Conservation (phyloP, 1,284 basidiomycete genomes). For the Ceratobasidium sp. region DNA sequence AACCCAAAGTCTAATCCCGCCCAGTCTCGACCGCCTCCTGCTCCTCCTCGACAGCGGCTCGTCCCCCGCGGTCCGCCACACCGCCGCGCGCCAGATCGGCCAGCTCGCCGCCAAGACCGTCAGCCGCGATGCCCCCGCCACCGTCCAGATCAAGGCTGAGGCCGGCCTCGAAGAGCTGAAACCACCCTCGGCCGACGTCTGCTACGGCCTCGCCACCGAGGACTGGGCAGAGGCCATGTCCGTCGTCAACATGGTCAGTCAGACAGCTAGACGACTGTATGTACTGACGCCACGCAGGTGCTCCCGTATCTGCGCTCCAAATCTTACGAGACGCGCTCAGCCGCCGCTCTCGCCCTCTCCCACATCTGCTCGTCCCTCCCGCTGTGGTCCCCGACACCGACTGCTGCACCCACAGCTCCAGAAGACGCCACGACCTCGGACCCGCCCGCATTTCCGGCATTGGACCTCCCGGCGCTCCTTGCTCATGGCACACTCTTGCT, state of each 20-base stretch:
- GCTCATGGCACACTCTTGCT: constrained; percentile 77
- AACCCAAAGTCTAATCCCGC: constrained; percentile 14
- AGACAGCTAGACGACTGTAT: neutral
- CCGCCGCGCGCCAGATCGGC: constrained; percentile 91
- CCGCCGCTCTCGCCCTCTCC: constrained; percentile 84
- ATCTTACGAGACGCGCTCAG: constrained; percentile 84
- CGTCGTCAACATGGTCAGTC: constrained; percentile 76
- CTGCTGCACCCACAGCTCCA: constrained; percentile 52
- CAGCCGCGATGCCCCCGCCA: constrained; percentile 63
- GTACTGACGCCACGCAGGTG: constrained; percentile 59
- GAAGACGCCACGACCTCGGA: constrained; percentile 51
- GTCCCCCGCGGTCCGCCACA: constrained; percentile 81
- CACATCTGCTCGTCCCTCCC: constrained; percentile 86
- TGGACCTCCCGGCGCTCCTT: constrained; percentile 78
- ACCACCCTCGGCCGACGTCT: constrained; percentile 34
- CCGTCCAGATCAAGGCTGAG: constrained; percentile 54
- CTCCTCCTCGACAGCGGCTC: constrained; percentile 91
- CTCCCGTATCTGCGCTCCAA: constrained; percentile 88
- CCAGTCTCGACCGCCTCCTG: constrained; percentile 89
- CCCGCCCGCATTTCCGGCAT: constrained; percentile 58
- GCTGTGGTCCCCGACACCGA: constrained; percentile 71
- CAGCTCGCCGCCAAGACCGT: constrained; percentile 86
- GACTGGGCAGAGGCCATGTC: constrained; percentile 84
- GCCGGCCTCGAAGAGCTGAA: constrained; percentile 52
- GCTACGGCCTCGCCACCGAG: constrained; percentile 60